Conservation (phyloP, 768 basidiomycete genomes). For the Roridomyces roridus region DNA sequence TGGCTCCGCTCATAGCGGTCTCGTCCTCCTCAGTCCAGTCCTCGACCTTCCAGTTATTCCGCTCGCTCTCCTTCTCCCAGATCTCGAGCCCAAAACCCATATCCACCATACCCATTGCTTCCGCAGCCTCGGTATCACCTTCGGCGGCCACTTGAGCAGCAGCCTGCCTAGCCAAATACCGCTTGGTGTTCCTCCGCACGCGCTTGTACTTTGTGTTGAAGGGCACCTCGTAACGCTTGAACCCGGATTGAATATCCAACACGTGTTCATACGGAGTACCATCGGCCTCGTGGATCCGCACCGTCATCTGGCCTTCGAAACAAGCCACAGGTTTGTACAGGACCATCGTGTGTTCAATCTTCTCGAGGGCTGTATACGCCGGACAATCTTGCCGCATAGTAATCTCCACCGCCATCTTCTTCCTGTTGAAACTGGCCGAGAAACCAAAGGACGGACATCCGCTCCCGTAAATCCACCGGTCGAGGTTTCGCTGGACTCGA, state of each 20-base stretch:
- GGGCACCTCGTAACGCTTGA: conserved; percentile 96
- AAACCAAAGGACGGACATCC: conserved; percentile 94
- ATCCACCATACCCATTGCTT: conserved; percentile 92
- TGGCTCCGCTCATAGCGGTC: conserved; percentile 90
- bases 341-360: conserved; percentile 67
- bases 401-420: conserved; percentile 98
- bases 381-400: conserved; percentile 90
- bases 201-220: conserved; percentile 99
- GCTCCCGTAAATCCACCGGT: conserved; percentile 99
- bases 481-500: conserved; percentile 31
- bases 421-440: conserved; percentile 91
- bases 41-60: conserved; percentile 94
- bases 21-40: conserved; percentile 99
- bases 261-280: conserved; percentile 99
- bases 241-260: conserved; percentile 83
- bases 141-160: conserved; percentile 93
- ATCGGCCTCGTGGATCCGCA: conserved; percentile 98
- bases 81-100: conserved; percentile 93
- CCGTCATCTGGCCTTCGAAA: conserved; percentile 99
- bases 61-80: conserved; percentile 95
- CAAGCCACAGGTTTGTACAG: conserved; percentile 83
- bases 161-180: conserved; percentile 92
- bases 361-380: conserved; percentile 74
- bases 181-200: conserved; percentile 93
- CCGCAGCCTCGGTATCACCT: conserved; percentile 89